Conservation (phyloP, 2,329 filamentous ascomycete genomes). For the Cercospora sp. region DNA sequence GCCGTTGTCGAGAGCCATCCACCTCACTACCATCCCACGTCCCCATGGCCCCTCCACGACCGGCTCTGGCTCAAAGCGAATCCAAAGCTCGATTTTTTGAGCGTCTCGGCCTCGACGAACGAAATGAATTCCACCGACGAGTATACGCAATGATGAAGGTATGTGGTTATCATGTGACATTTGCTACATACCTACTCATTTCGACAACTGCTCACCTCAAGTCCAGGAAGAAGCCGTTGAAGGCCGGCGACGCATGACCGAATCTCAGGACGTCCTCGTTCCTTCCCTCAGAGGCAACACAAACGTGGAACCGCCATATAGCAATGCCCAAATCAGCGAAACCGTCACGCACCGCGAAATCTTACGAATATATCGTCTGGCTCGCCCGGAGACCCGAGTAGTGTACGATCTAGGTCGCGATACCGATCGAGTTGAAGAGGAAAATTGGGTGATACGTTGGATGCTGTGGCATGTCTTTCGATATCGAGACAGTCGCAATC, state of each 20-base stretch:
- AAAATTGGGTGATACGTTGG: constrained; percentile 56
- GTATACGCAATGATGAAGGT: constrained; percentile 51
- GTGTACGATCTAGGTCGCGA: constrained; percentile 48
- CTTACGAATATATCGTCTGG: constrained; percentile 43
- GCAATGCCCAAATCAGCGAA: constrained; percentile 51
- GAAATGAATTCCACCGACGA: constrained; percentile 38
- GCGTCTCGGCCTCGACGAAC: constrained; percentile 45
- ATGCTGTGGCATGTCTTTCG: constrained; percentile 55
- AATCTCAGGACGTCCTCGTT: constrained; percentile 42
- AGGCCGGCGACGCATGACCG: constrained; percentile 46
- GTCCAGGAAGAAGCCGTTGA: constrained; percentile 46
- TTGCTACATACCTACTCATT: background rate
- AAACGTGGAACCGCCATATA: constrained; percentile 44
- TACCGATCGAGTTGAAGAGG: constrained; percentile 44
- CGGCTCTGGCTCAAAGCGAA: constrained; percentile 46
- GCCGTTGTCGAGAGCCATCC: constrained; percentile 8
- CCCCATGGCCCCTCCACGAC: constrained; percentile 35
- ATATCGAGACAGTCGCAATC: constrained; percentile 48
- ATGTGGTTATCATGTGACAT: background rate
- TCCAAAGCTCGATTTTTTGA: constrained; percentile 48
- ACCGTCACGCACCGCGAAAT: constrained; percentile 50
- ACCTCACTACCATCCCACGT: background rate
- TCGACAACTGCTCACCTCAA: constrained; percentile 4
- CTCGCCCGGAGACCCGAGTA: constrained; percentile 42
- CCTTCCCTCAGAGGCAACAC: constrained; percentile 38